phyloP scores from a whole-genome alignment of 2,329 filamentous ascomycete genomes.

The Trichoderma atroviride region DNA sequence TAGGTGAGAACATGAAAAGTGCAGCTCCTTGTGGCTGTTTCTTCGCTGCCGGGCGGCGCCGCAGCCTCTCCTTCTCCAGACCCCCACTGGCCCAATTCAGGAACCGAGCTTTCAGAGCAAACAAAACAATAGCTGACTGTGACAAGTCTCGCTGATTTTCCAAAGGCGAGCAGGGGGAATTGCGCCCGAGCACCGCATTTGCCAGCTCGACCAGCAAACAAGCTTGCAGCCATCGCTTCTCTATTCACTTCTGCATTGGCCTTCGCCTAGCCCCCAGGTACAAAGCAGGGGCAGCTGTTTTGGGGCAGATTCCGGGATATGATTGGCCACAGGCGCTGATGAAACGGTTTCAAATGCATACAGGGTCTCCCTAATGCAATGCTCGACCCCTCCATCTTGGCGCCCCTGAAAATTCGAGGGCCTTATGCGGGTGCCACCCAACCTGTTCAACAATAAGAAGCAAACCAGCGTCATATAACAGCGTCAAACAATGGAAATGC shows the following conservation, averaged over 20 bases:
- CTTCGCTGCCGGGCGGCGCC: neutral
- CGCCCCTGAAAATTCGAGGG: conserved; percentile 20
- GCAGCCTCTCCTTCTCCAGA: neutral
- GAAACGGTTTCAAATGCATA: conserved; percentile 26
- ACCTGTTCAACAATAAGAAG: neutral
- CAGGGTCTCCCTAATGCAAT: conserved; percentile 26
- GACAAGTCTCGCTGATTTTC: neutral
- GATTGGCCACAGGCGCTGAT: conserved; percentile 9
- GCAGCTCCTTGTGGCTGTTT: neutral
- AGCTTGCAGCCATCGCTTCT: neutral
- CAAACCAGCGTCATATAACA: neutral
- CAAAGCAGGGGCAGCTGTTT: conserved; percentile 24
- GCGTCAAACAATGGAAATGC: neutral
- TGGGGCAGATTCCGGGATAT: neutral
- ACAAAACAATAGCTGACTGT: neutral
- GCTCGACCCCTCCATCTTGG: conserved; percentile 16
- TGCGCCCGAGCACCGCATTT: conserved; percentile 8
- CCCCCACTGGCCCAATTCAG: neutral
- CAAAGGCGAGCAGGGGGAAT: neutral
- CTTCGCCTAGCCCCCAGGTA: conserved; percentile 6
- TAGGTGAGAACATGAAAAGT: neutral
- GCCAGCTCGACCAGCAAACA: neutral
- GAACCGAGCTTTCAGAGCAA: conserved; percentile 1
- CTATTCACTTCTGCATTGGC: conserved; percentile 4
- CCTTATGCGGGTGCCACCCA: conserved; percentile 8